Evolutionary conservation across 192 early-diverging fungal genomes (phyloP).

Genomic region (Entomortierella lignicola): DNA sequence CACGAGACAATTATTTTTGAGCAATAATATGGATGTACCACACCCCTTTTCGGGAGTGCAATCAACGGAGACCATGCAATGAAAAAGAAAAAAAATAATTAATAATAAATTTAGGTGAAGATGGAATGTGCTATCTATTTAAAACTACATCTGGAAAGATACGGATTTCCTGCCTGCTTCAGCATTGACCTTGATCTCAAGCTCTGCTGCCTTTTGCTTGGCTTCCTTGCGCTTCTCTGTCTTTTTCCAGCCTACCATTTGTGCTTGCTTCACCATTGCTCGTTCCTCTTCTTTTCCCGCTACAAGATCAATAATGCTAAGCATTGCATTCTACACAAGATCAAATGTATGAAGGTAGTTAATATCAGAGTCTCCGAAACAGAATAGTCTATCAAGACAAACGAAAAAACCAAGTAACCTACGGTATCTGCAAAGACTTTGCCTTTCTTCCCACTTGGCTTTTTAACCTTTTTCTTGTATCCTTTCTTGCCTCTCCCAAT

Average conservation of each 20-base stretch:
- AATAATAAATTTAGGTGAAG: too few species aligned
- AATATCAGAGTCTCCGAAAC: neutral
- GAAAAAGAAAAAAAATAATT: conserved; percentile 3
- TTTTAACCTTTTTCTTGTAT: conserved; percentile 40
- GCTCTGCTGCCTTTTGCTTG: conserved; percentile 33
- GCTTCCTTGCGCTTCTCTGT: conserved; percentile 46
- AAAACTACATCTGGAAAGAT: conserved; percentile 23
- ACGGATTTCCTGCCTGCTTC: conserved; percentile 19
- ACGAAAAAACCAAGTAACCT: neutral
- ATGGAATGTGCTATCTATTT: too few species aligned
- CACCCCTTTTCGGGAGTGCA: too few species aligned
- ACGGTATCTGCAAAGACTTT: conserved; percentile 50
- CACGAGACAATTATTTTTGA: too few species aligned
- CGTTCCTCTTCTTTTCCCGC: conserved; percentile 48
- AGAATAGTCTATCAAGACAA: too few species aligned
- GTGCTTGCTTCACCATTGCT: conserved; percentile 20
- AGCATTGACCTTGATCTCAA: conserved; percentile 16
- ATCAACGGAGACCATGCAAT: too few species aligned
- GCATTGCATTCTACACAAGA: conserved; percentile 32
- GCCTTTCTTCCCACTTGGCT: conserved; percentile 50
- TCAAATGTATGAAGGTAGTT: neutral
- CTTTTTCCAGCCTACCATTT: conserved; percentile 21
- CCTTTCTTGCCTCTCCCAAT: conserved; percentile 45
- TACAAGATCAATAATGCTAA: conserved; percentile 46
- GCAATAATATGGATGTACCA: too few species aligned